Percentiles rank a stretch among this genome's conserved stretches.
Conservation (phyloP, 305 asterid genomes). For the Fraxinus sp. region DNA sequence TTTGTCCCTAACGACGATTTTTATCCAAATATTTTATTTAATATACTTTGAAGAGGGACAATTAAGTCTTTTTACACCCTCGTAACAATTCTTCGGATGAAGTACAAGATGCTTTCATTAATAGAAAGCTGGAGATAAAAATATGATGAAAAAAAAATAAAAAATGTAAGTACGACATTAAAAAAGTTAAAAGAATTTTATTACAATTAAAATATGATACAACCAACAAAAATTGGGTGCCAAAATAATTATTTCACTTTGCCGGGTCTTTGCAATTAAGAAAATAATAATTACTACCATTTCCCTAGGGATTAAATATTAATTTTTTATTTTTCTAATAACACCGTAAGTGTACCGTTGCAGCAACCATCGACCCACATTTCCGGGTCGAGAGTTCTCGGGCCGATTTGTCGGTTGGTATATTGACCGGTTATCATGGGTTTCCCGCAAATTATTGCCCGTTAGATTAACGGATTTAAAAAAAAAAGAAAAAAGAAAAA, state of each 20-base stretch:
- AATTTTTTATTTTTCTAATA: neutral
- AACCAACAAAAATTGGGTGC: neutral
- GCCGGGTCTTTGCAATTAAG: neutral
- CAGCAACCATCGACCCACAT: slow-evolving; percentile 25
- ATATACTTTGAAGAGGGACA: neutral
- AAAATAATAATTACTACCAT: neutral
- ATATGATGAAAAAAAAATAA: no score
- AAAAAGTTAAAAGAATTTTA: no score
- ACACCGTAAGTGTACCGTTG: slow-evolving; percentile 3
- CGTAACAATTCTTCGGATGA: neutral
- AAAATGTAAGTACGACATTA: neutral
- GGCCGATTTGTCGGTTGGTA: slow-evolving; percentile 34
- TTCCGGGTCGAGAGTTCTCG: slow-evolving; percentile 26
- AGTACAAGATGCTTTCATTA: no score
- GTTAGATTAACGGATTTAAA: neutral
- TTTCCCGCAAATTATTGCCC: slow-evolving; percentile 33
- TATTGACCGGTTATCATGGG: slow-evolving; percentile 24
- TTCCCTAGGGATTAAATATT: neutral
- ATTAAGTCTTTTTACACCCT: no score
- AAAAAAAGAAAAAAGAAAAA: neutral
- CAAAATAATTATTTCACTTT: neutral
- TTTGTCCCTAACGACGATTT: no score
- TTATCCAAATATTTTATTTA: no score
- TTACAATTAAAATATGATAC: no score
- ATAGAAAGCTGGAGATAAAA: neutral